Evolutionary conservation across 192 early-diverging fungal species (phyloP), one percentile per base, ranked within the genome.

Genomic region (Backusella parvicylindrica): DNA sequence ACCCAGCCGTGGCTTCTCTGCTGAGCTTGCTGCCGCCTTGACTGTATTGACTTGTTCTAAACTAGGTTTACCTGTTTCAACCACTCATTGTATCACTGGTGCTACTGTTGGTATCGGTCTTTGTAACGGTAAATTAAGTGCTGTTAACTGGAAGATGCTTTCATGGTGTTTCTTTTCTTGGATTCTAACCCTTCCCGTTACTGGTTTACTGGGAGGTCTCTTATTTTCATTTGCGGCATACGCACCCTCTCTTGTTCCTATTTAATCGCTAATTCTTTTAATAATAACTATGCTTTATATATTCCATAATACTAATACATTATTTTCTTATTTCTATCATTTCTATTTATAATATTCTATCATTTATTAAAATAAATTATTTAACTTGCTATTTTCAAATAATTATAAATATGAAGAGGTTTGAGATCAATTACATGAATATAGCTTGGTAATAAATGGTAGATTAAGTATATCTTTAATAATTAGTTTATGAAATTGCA

Each of bases 31-130:
- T 35, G 89, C 94, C 30, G 86, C 87, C 31, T 84, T 95, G 30
- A 91, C 94, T 15, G 92, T 96, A 23, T 84, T 95, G 60, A 92
- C 94, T 8, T 92, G 92, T 68, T 92, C 92, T 53, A 91, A 91
- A 81, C 76, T 96, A 37, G 86, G 85, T 33, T 84, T 95, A 11
- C 94, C 94, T 12, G 93, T 96, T 15, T 94, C 93, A 13, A 93
- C 93, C 0, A 94, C 93, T 3, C 93, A 94, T 73, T 95, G 93
- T 82, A 92, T 94, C 43, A 91, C 90, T 40, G 93, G 95, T 64
- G 89, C 93, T 30, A 91, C 93, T 16, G 80, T 88, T 9, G 86
- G 84, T 23, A 88, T 96, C 64, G 94, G 93, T 64, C 86, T 95
- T 32, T 91, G 90, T 79, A 90, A 91, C 65, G 40, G 21, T 23